Percentiles rank a stretch among this genome's conserved stretches.
Conservation (phyloP, 148 eudicot species). For the Silene latifolia region DNA sequence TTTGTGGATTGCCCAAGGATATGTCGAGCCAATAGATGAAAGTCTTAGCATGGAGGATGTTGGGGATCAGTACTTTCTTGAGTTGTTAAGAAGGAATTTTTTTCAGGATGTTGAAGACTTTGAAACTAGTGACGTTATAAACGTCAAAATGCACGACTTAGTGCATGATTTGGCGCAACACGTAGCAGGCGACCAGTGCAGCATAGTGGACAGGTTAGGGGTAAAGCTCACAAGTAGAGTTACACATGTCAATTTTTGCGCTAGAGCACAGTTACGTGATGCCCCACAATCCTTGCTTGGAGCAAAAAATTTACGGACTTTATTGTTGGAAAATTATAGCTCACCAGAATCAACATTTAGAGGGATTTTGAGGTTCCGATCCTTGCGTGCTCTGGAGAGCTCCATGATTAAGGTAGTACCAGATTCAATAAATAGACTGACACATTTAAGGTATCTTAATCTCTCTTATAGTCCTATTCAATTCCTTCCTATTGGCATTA, state of each 20-base stretch:
- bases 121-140: neutral
- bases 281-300: neutral
- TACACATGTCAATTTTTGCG: neutral
- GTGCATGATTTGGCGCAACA: neutral
- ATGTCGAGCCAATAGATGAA: neutral
- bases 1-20: slow-evolving; percentile 26
- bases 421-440: neutral
- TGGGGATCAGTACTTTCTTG: slow-evolving; percentile 8
- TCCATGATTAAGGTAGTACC: neutral
- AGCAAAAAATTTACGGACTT: slow-evolving; percentile 8
- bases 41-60: neutral
- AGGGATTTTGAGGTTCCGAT: neutral
- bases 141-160: slow-evolving; percentile 19
- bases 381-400: slow-evolving; percentile 18
- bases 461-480: neutral
- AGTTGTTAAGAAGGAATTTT: slow-evolving; percentile 5
- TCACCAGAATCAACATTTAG: neutral
- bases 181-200: neutral
- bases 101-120: neutral
- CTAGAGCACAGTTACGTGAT: neutral
- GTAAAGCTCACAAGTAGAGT: neutral
- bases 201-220: neutral
- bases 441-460: slow-evolving; percentile 21
- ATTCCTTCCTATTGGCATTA: slow-evolving; percentile 7
- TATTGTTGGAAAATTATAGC: neutral